phyloP scores from a whole-genome alignment of 1,284 basidiomycete genomes.

The Tilletia horrida region DNA sequence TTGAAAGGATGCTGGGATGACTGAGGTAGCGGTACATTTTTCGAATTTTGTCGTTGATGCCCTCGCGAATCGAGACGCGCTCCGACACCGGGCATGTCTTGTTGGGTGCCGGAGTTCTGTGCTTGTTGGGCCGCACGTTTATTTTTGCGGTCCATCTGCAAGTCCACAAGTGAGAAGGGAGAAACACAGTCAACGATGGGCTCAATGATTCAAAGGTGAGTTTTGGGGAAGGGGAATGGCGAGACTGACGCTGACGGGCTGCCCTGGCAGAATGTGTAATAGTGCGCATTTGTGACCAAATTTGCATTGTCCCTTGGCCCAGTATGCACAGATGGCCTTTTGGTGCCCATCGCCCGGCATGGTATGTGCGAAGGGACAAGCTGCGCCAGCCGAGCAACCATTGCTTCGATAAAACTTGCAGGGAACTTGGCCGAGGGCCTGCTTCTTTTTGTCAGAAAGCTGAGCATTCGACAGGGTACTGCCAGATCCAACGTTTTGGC shows the following conservation, averaged over 20 bases:
- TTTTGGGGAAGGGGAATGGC: background rate
- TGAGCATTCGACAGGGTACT: conserved; percentile 51
- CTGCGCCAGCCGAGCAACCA: conserved; percentile 78
- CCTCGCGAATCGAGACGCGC: conserved; percentile 4
- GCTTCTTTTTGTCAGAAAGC: conserved; percentile 53
- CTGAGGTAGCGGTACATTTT: background rate
- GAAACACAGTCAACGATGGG: background rate
- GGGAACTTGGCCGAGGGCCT: conserved; percentile 91
- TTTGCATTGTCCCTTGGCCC: conserved; percentile 81
- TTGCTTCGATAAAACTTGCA: conserved; percentile 88
- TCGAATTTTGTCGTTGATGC: conserved; percentile 20
- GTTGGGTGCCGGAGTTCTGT: conserved; percentile 17
- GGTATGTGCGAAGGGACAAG: conserved; percentile 87
- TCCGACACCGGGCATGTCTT: conserved; percentile 10
- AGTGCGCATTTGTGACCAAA: conserved; percentile 85
- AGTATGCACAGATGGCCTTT: conserved; percentile 94
- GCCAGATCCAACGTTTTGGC: conserved; percentile 22
- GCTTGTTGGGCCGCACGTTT: conserved; percentile 82
- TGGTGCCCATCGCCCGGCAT: conserved; percentile 53
- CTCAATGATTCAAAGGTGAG: background rate
- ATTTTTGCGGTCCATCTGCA: conserved; percentile 91
- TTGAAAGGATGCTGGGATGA: conserved; percentile 8
- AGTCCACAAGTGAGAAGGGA: background rate
- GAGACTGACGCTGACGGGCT: conserved; percentile 60
- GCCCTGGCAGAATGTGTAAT: conserved; percentile 88